Evolutionary conservation across 140 eudicot genomes (phyloP), one percentile per base, ranked within the genome.

Genomic region (Stevia rebaudiana): DNA sequence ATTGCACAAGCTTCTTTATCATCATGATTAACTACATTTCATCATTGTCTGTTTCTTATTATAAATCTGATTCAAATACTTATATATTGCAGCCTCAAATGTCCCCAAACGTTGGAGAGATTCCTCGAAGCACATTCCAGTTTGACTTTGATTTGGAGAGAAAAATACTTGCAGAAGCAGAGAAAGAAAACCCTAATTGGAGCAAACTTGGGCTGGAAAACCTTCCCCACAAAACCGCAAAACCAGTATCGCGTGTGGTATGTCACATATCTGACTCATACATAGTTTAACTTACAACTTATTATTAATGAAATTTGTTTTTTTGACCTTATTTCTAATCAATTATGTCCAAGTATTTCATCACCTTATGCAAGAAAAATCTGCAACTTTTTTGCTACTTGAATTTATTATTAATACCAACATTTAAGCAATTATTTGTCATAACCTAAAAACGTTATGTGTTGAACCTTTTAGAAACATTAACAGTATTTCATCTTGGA

Each of bases 71-170:
- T 30, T 3, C 8, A 17, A 35, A 15, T 69, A 22, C 24, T 41
- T 23, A 0, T 23, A 0, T 42, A 22, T 50, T 84, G 85, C 54
- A 87, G 96, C 98, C 96, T 62, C 87, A 80, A 65, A 54, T 91
- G 88, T 74, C 87, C 68, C 87, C 95, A 24, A 88, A 80, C 43
- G 73, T 77, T 48, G 96, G 96, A 50, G 98, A 92, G 50, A 72
- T 92, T 73, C 96, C 98, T 48, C 75, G 95, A 67, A 79, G 96
- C 78, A 92, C 81, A 60, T 92, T 92, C 70, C 86, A 81, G 54
- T 88, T 88, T 35, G 96, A 92, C 70, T 92, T 92, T 62, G 98
- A 88, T 0, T 76, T 92, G 6, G 98, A 92, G 76, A 85, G 81
- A 69, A 88, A 81, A 83, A 83, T 92, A 67, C 79, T 92, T 12